Evolutionary conservation across 768 basidiomycete species (phyloP), one percentile per base, ranked within the genome.

Genomic region (Lentinus brumalis): DNA sequence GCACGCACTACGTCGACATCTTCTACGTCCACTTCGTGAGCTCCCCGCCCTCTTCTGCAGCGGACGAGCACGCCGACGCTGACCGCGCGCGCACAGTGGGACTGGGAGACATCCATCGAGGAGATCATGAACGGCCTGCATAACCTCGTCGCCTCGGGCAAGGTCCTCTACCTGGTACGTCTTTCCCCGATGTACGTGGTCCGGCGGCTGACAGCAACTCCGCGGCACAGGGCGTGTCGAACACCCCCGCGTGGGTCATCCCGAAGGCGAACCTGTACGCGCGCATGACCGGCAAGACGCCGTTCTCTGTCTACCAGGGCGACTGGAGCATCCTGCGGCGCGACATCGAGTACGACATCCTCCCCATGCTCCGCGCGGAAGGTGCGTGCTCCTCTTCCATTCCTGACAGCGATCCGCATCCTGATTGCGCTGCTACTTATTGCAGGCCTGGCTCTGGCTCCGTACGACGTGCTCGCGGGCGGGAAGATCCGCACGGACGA

Each of bases 121-220:
- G 85, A 88, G 69, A 71, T 86, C 45, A 84, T 87, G 83, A 76
- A 78, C 44, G 70, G 75, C 8, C 72, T 87, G 7, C 81, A 87
- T 61, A 71, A 76, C 18, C 76, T 87, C 38, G 81, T 87, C 40
- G 70, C 68, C 8, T 67, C 75, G 31, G 80, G 84, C 16, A 84
- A 86, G 63, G 82, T 85, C 3, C 66, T 74, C 29, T 71, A 74
- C 32, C 66, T 74, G 7, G 70, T 73, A 41, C 35, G 35, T 4
- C 65, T 47, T 11, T 26, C 35, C 2, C 16, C 26, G 1, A 6
- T 35, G 35, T 35, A 26, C 21, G 21, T 26, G 21, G 21, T 26
- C 21, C 21, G 21, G 21, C 21, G 42, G 21, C 35, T 35, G 6
- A 35, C 7, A 5, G 11, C 6, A 11, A n/a, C 7, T 41, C 11